Evolutionary conservation across 2,329 filamentous ascomycete species (phyloP), one percentile per base, ranked within the genome.

Genomic region (Fusarium subtropicale): DNA sequence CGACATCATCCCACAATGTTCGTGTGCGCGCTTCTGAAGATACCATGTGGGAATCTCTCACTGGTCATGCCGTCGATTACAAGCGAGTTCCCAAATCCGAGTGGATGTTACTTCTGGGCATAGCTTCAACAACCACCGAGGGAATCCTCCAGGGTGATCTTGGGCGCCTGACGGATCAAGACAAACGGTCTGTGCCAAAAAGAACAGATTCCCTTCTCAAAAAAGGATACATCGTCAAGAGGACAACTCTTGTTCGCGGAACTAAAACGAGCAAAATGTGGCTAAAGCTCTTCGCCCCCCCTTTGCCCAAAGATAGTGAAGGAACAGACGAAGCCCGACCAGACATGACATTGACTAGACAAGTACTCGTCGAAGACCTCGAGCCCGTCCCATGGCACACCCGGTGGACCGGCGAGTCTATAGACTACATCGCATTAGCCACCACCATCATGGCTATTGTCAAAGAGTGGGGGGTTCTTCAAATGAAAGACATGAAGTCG

Each of bases 191-290:
- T 2, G 83, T 90, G 2, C 88, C 88, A 4, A 88, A 86, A 60
- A 81, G 88, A 34, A 90, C 88, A 0, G 87, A 89, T 66, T 82
- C 83, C 5, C 80, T 90, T 2, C 83, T 86, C 7, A 82, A 82
- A 66, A 89, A 90, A 72, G 87, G 88, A 18, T 90, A 90, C 66
- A 86, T 89, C 48, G 84, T 84, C 52, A 90, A 90, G 76, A 83
- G 87, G 41, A 86, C 87, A 6, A 85, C 87, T 2, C 82, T 89
- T 22, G 83, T 88, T 13, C 82, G 84, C 52, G 86, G 86, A 38
- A 86, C 84, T 59, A 88, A 88, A 72, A 89, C 88, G 3, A 90
- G 87, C 79, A 88, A 88, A 73, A 79, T 90, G 55, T 90, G 87
- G 85, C 81, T 90, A 47, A 83, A 84, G 46, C 79, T 81, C 30